Evolutionary conservation across 129 eudicot genomes (phyloP).

Genomic region (Centaurea solstitialis): DNA sequence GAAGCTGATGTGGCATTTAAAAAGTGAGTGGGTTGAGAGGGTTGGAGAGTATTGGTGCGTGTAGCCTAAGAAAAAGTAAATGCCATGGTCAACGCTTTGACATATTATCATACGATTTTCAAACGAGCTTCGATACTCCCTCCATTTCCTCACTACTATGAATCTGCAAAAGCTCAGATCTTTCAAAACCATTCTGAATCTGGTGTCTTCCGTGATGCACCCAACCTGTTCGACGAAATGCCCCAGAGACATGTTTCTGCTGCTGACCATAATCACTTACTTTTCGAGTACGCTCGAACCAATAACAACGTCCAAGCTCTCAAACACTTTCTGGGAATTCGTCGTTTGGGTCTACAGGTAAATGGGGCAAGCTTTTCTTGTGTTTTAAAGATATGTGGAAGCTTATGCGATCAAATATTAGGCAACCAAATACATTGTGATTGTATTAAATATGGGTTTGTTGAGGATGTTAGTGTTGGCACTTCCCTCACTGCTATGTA

Average conservation of each 20-base stretch:
- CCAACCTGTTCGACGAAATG: conserved; percentile 60
- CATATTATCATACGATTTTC: neutral
- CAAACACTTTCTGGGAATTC: conserved; percentile 40
- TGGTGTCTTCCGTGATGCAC: conserved; percentile 31
- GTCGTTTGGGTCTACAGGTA: conserved; percentile 45
- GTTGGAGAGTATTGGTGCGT: no score
- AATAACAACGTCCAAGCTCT: conserved; percentile 48
- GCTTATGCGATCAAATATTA: conserved; percentile 39
- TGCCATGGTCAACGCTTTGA: conserved; percentile 7
- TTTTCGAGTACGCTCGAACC: conserved; percentile 66
- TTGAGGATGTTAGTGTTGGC: conserved; percentile 87
- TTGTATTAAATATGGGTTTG: conserved; percentile 60
- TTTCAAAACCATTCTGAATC: neutral
- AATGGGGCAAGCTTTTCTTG: conserved; percentile 80
- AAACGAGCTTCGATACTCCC: no score
- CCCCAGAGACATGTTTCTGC: conserved; percentile 34
- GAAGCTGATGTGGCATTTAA: no score
- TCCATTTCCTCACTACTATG: conserved; percentile 9
- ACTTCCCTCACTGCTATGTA: conserved; percentile 89
- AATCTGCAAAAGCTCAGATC: conserved; percentile 22
- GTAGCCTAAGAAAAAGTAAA: no score
- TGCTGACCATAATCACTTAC: conserved; percentile 56
- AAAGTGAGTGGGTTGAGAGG: no score
- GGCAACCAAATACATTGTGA: conserved; percentile 81
- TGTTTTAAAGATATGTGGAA: conserved; percentile 69